Conservation (phyloP, 306 rosid genomes). For the Begonia masoniana region DNA sequence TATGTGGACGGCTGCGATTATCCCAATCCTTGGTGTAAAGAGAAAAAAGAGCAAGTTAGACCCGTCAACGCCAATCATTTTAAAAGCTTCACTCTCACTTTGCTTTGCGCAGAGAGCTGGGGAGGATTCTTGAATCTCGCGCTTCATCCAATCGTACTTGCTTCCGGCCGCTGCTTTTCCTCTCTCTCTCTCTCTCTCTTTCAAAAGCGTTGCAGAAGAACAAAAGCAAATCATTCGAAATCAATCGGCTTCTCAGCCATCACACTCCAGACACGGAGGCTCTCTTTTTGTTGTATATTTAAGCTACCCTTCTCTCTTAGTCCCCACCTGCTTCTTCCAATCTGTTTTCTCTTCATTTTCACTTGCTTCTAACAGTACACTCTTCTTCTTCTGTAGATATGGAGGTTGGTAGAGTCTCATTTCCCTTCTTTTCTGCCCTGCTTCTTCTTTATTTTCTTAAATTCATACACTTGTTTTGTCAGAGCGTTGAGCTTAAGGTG, state of each 20-base stretch:
- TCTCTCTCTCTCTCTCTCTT: conserved; percentile 7
- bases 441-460: not conserved
- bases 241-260: too few relatives aligned
- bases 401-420: not conserved
- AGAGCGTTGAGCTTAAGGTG: conserved; percentile 82
- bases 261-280: too few relatives aligned
- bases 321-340: too few relatives aligned
- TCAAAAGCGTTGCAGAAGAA: conserved; percentile 9
- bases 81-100: conserved; percentile 8
- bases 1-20: not conserved
- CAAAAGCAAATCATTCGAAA: not conserved
- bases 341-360: too few relatives aligned
- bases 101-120: conserved; percentile 23
- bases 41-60: conserved; percentile 23
- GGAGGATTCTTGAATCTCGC: conserved; percentile 30
- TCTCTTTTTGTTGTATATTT: too few relatives aligned
- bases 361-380: conserved; percentile 4
- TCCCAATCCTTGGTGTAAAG: not conserved
- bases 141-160: conserved; percentile 11
- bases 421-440: not conserved
- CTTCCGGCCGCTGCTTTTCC: not conserved
- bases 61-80: conserved; percentile 72
- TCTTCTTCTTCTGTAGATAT: conserved; percentile 1
- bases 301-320: too few relatives aligned
- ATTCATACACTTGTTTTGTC: conserved; percentile 8